Conservation (phyloP, 371 early-diverging fungal genomes). For the Saksenaea vasiformis region DNA sequence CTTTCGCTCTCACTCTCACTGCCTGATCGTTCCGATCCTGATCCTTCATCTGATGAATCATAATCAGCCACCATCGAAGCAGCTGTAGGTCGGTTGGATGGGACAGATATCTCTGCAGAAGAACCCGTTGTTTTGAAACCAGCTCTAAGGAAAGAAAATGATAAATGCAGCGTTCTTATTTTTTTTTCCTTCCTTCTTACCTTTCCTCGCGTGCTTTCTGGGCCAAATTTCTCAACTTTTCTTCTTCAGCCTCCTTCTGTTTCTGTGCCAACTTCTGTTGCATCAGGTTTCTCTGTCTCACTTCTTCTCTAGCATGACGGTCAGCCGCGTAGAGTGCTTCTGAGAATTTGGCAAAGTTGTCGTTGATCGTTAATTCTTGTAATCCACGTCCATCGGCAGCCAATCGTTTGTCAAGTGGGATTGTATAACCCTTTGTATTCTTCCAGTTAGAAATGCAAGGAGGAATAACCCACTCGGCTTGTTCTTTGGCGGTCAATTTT, state of each 20-base stretch:
- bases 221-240: slow-evolving; percentile 83
- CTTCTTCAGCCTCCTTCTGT: slow-evolving; percentile 93
- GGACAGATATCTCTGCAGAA: slow-evolving; percentile 19
- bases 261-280: slow-evolving; percentile 91
- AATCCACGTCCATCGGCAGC: slow-evolving; percentile 96
- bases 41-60: slow-evolving; percentile 51
- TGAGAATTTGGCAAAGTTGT: slow-evolving; percentile 93
- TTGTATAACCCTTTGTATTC: slow-evolving; percentile 97
- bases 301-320: slow-evolving; percentile 93
- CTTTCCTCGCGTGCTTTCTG: slow-evolving; percentile 92
- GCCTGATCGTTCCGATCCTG: slow-evolving; percentile 39
- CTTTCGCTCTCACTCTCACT: slow-evolving; percentile 13
- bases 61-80: slow-evolving; percentile 49
- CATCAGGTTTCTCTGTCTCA: slow-evolving; percentile 85
- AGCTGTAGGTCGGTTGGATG: slow-evolving; percentile 43
- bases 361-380: slow-evolving; percentile 90
- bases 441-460: slow-evolving; percentile 99
- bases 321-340: slow-evolving; percentile 95
- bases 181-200: slow-evolving; percentile 15
- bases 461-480: slow-evolving; percentile 95
- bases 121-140: slow-evolving; percentile 37
- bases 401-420: slow-evolving; percentile 96
- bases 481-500: slow-evolving; percentile 92
- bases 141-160: slow-evolving; percentile 22
- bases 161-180: neutral